Conservation (phyloP, 2,329 filamentous ascomycete species). For the Dactylonectria macrodidyma region DNA sequence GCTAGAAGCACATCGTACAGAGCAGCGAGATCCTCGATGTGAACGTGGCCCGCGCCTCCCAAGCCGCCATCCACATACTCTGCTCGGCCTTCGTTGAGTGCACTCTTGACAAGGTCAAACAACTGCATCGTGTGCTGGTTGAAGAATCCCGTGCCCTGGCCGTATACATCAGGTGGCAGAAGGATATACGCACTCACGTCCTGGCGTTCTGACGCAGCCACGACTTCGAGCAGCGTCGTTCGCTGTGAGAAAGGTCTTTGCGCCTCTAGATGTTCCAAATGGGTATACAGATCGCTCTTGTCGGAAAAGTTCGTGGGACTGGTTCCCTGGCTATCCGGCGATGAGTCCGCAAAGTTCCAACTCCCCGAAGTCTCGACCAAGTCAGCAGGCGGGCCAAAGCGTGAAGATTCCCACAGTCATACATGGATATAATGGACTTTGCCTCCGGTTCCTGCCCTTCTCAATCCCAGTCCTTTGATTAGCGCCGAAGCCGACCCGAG, state of each 20-base stretch:
- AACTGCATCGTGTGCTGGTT: conserved; percentile 11
- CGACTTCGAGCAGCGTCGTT: conserved; percentile 16
- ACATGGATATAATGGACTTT: conserved; percentile 29
- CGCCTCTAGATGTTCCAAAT: conserved; percentile 1
- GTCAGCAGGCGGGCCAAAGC: not conserved
- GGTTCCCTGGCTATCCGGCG: not conserved
- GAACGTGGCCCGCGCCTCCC: conserved; percentile 16
- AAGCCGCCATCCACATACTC: not conserved
- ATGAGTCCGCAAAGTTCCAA: conserved; percentile 17
- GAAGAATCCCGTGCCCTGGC: conserved; percentile 9
- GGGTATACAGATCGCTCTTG: not conserved
- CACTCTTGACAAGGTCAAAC: conserved; percentile 2
- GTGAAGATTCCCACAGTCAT: not conserved
- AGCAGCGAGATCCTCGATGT: conserved; percentile 22
- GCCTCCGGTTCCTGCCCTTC: not conserved
- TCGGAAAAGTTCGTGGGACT: conserved; percentile 8
- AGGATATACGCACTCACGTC: conserved; percentile 18
- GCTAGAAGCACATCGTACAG: conserved; percentile 25
- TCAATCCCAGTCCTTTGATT: conserved; percentile 9
- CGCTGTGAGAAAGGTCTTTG: conserved; percentile 5
- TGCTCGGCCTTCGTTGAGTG: not conserved
- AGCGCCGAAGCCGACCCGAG: conserved; percentile 15
- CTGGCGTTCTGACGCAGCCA: conserved; percentile 6
- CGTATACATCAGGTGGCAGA: conserved; percentile 23
- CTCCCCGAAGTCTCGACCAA: conserved; percentile 23